A percentile compares a stretch with the other conserved stretches of the same genome.
phyloP scores from a whole-genome alignment of 106 monocot species.

The Agapanthus africanus region DNA sequence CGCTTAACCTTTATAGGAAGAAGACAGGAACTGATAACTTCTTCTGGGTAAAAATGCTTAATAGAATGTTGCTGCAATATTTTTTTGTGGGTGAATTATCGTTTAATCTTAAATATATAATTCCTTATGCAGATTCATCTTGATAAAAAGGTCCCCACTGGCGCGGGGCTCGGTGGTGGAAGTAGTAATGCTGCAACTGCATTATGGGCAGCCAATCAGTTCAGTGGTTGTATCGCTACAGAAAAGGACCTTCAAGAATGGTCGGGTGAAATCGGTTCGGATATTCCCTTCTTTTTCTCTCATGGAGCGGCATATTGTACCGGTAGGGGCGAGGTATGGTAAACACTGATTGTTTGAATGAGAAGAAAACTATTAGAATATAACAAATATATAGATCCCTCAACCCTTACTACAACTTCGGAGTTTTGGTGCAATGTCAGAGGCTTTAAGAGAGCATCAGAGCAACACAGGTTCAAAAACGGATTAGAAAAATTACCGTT shows the following conservation, averaged over 20 bases:
- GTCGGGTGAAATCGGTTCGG: slow-evolving; percentile 96
- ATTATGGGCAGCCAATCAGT: slow-evolving; percentile 98
- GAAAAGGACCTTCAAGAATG: slow-evolving; percentile 94
- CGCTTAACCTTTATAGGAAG: slow-evolving; percentile 89
- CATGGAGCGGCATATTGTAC: slow-evolving; percentile 96
- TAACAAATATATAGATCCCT: too few relatives aligned
- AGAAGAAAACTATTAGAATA: too few relatives aligned
- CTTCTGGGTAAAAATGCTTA: slow-evolving; percentile 62
- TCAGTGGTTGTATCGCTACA: slow-evolving; percentile 62
- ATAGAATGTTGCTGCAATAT: not conserved
- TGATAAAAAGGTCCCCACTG: slow-evolving; percentile 96
- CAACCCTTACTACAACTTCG: too few relatives aligned
- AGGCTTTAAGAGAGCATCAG: too few relatives aligned
- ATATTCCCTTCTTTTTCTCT: slow-evolving; percentile 97
- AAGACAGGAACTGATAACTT: slow-evolving; percentile 87
- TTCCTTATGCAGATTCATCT: slow-evolving; percentile 65
- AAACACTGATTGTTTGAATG: not conserved
- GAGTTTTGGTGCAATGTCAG: too few relatives aligned
- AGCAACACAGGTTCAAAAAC: too few relatives aligned
- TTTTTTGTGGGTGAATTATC: not conserved
- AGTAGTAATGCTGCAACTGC: slow-evolving; percentile 99
- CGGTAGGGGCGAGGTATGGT: slow-evolving; percentile 89
- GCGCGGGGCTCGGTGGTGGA: slow-evolving; percentile 98
- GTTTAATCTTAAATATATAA: not conserved
- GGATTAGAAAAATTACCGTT: too few relatives aligned